Conservation (phyloP, 495 filamentous ascomycete species). For the Daldinia loculata region DNA sequence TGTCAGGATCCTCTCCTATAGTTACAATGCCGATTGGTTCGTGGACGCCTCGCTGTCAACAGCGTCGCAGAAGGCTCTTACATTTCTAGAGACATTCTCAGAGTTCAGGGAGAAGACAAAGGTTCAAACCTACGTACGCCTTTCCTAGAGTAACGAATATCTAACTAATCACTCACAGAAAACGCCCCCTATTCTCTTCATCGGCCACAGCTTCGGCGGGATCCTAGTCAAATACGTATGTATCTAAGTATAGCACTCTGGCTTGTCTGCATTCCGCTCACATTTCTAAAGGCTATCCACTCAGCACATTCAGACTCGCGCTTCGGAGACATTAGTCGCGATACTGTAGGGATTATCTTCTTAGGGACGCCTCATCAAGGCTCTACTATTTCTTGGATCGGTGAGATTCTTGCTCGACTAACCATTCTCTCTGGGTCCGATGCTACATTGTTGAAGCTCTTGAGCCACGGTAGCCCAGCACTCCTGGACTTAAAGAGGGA, state of each 20-base stretch:
- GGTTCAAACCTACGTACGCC: not conserved
- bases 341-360: not conserved
- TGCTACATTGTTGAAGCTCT: not conserved
- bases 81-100: not conserved
- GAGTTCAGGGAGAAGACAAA: not conserved
- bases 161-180: not conserved
- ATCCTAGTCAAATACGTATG: not conserved
- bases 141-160: not conserved
- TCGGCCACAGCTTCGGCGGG: not conserved
- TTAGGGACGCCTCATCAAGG: not conserved
- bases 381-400: not conserved
- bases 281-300: not conserved
- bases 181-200: not conserved
- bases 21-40: conserved; percentile 13
- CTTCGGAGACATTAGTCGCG: not conserved
- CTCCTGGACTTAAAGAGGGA: not conserved
- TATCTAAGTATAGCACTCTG: not conserved
- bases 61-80: conserved; percentile 8
- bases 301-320: not conserved
- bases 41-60: conserved; percentile 5
- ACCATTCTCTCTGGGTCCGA: not conserved
- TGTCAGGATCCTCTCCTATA: conserved; percentile 2
- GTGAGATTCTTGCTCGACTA: not conserved
- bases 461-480: not conserved
- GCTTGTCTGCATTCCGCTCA: not conserved